phyloP scores from a whole-genome alignment of 1,139 yeast genomes.

The Scheffersomyces cryptocercus region DNA sequence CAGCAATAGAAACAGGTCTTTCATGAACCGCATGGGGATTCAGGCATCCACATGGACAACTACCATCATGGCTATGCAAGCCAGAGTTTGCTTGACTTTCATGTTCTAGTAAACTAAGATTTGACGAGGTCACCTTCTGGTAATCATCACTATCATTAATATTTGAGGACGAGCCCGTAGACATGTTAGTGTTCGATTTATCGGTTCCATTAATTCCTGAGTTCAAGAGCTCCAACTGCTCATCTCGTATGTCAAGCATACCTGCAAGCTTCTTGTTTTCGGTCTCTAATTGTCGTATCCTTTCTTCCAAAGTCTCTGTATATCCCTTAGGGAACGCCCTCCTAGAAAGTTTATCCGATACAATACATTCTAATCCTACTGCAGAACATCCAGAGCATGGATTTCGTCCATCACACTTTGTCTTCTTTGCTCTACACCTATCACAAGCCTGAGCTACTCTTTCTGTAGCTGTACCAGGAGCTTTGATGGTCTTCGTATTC shows the following conservation, averaged over 20 bases:
- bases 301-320: constrained; percentile 48
- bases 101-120: constrained; percentile 7
- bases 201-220: constrained; percentile 7
- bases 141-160: not conserved
- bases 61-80: constrained; percentile 42
- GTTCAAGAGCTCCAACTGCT: constrained; percentile 44
- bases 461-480: constrained; percentile 58
- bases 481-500: constrained; percentile 56
- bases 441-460: constrained; percentile 87
- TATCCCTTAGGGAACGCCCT: constrained; percentile 28
- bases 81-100: constrained; percentile 6
- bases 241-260: constrained; percentile 60
- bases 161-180: too few relatives aligned
- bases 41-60: constrained; percentile 58
- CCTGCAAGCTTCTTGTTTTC: constrained; percentile 45
- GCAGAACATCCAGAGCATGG: constrained; percentile 50
- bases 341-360: constrained; percentile 45
- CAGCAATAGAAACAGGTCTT: constrained; percentile 64
- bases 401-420: constrained; percentile 68
- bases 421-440: constrained; percentile 79
- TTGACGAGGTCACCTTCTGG: constrained; percentile 8
- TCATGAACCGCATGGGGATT: constrained; percentile 59
- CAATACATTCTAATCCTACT: constrained; percentile 47
- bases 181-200: too few relatives aligned
- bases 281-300: constrained; percentile 46